A percentile compares a stretch with the other conserved stretches of the same genome.
Conservation (phyloP, 192 early-diverging fungal species). For the Podila epicladia region DNA sequence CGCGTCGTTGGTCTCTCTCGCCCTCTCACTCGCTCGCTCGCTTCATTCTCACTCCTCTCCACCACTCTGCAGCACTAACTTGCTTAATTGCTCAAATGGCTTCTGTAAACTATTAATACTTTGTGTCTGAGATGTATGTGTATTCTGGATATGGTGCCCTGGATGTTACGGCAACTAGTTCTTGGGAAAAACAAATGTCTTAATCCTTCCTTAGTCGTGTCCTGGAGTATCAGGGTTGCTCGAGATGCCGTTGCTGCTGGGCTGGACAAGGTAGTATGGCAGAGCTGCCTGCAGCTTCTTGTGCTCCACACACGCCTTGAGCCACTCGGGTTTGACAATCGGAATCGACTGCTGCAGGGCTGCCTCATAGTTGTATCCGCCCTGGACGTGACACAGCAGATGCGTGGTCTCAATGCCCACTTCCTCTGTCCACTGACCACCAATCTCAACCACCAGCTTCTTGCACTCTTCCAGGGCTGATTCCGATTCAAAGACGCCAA, state of each 20-base stretch:
- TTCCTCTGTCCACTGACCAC: conserved; percentile 87
- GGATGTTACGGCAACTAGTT: too few species aligned
- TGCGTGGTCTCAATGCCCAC: conserved; percentile 93
- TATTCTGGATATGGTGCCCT: too few species aligned
- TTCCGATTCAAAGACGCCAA: conserved; percentile 88
- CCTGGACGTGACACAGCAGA: conserved; percentile 84
- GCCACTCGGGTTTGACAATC: conserved; percentile 94
- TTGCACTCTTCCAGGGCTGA: conserved; percentile 70
- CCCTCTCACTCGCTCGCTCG: too few species aligned
- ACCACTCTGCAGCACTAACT: too few species aligned
- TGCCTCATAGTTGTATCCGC: conserved; percentile 87
- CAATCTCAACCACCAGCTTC: conserved; percentile 80
- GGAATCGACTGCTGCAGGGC: conserved; percentile 94
- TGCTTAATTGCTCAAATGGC: too few species aligned
- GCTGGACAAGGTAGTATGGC: conserved; percentile 64
- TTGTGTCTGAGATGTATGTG: too few species aligned
- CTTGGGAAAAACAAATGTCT: too few species aligned
- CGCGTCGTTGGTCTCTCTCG: too few species aligned
- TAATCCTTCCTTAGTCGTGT: not conserved
- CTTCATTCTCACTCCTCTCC: too few species aligned
- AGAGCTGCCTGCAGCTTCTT: conserved; percentile 86
- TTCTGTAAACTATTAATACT: too few species aligned
- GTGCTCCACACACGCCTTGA: conserved; percentile 90
- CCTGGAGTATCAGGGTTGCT: conserved; percentile 25
- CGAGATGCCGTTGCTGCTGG: conserved; percentile 43